Conservation (phyloP, 2,329 filamentous ascomycete species). For the Colletotrichum limetticola region DNA sequence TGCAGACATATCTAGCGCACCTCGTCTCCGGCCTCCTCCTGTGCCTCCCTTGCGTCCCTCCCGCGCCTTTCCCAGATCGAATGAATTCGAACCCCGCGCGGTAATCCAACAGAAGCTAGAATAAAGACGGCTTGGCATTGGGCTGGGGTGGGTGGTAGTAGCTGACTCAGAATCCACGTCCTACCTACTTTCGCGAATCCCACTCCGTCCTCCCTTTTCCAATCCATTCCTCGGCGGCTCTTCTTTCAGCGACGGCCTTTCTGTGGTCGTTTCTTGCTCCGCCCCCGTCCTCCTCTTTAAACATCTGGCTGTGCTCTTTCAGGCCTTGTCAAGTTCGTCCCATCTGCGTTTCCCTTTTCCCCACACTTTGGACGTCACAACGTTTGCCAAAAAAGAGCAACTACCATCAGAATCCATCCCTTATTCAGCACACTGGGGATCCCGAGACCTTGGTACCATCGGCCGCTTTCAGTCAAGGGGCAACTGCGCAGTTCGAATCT, state of each 20-base stretch:
- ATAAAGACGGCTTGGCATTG: conserved; percentile 21
- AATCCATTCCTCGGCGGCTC: not conserved
- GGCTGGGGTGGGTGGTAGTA: conserved; percentile 12
- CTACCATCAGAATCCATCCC: not conserved
- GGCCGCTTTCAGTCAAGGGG: conserved; percentile 3
- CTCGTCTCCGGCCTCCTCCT: not conserved
- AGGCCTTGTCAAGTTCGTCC: conserved; percentile 21
- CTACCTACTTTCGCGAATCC: conserved; percentile 5
- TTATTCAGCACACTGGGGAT: not conserved
- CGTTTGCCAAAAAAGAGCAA: conserved; percentile 1
- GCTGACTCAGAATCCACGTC: conserved; percentile 26
- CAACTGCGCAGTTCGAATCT: not conserved
- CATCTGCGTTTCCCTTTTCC: conserved; percentile 7
- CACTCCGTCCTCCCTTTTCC: not conserved
- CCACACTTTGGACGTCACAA: not conserved
- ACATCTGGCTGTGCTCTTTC: not conserved
- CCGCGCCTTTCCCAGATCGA: not conserved
- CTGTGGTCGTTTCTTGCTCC: not conserved
- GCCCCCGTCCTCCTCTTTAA: not conserved
- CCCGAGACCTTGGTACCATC: not conserved
- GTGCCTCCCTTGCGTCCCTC: not conserved
- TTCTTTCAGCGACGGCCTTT: not conserved
- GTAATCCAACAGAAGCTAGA: conserved; percentile 1
- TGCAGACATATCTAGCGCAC: not conserved
- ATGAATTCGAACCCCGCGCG: not conserved